A percentile compares a stretch with the other conserved stretches of the same genome.
Evolutionary conservation across 169 alveolate genomes (phyloP).

Genomic region (Plasmodium gaboni): DNA sequence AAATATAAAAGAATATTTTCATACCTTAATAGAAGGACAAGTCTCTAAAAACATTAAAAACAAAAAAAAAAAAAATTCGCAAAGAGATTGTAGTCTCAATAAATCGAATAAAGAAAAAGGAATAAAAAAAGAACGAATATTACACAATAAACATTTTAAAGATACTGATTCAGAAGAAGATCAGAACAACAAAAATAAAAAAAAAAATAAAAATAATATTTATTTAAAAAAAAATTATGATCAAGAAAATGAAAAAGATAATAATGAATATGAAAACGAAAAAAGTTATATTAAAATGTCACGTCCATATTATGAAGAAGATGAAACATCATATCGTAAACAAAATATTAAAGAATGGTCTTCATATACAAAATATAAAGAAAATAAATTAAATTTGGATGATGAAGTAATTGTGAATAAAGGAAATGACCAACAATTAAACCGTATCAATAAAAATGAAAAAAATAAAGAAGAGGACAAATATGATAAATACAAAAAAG

Average conservation of each 20-base stretch:
- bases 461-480: neutral
- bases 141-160: slow-evolving; percentile 3
- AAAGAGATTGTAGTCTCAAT: neutral
- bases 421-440: no score
- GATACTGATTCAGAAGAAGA: neutral
- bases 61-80: neutral
- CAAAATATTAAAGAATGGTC: no score
- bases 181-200: neutral
- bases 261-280: neutral
- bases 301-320: no score
- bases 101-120: neutral
- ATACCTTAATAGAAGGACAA: neutral
- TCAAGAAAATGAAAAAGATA: neutral
- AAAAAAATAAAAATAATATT: neutral
- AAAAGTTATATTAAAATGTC: neutral
- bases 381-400: no score
- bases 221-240: neutral
- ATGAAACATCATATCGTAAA: no score
- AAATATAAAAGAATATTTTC: neutral
- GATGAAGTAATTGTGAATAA: no score
- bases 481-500: neutral
- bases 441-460: no score
- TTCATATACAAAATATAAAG: no score
- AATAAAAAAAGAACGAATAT: neutral
- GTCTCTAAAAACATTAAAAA: neutral